Conservation (phyloP, 495 filamentous ascomycete species). For the Aspergillus funiculosus region DNA sequence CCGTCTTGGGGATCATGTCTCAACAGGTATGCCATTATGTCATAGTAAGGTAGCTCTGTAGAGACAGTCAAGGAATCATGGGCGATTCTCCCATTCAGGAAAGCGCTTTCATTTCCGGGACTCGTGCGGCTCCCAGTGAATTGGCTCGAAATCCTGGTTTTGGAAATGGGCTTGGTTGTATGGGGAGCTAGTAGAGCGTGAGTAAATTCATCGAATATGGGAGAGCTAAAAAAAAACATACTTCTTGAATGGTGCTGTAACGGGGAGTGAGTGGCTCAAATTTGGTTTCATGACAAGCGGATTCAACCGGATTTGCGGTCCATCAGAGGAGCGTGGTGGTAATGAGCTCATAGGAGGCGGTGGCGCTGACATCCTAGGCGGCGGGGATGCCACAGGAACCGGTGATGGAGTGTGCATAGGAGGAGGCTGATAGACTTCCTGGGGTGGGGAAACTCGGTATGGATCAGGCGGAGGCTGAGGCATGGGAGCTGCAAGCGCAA, state of each 20-base stretch:
- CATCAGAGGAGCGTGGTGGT: slow-evolving; percentile 35
- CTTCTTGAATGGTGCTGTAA: slow-evolving; percentile 45
- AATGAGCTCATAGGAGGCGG: slow-evolving; percentile 36
- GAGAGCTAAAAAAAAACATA: slow-evolving; percentile 10
- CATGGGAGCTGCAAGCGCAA: slow-evolving; percentile 38
- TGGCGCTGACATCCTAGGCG: slow-evolving; percentile 29
- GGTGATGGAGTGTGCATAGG: slow-evolving; percentile 33
- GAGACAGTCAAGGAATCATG: not conserved
- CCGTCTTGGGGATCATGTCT: no score
- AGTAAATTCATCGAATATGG: slow-evolving; percentile 37
- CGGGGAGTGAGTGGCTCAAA: slow-evolving; percentile 38
- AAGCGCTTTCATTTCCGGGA: slow-evolving; percentile 23
- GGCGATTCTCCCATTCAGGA: not conserved
- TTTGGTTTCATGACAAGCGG: slow-evolving; percentile 45
- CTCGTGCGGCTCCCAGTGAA: slow-evolving; percentile 41
- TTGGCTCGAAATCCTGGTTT: slow-evolving; percentile 77
- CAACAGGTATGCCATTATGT: no score
- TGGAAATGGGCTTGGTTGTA: slow-evolving; percentile 82
- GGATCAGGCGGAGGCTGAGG: slow-evolving; percentile 43
- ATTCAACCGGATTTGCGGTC: slow-evolving; percentile 44
- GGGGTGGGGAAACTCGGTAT: slow-evolving; percentile 39
- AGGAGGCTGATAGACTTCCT: slow-evolving; percentile 37
- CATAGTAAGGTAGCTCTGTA: not conserved
- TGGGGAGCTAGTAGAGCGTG: slow-evolving; percentile 53
- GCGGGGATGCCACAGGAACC: slow-evolving; percentile 31